Evolutionary conservation across 202 grass and related monocot species (phyloP), one percentile per base, ranked within the genome.

Genomic region (Schoenoplectus triqueter): DNA sequence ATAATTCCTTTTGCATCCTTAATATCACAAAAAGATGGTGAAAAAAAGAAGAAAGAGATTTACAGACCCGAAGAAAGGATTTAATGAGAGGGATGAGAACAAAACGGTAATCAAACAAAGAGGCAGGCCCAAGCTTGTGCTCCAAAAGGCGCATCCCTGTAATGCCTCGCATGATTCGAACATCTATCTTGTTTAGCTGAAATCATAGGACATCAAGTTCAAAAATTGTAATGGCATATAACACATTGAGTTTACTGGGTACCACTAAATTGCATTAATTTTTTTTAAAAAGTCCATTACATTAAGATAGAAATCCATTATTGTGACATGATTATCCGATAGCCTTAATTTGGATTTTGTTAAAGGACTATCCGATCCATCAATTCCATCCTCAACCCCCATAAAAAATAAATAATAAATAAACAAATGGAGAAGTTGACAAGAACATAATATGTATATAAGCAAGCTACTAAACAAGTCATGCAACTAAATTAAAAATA

Each of bases 141-240:
- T 99, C 90, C 86, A 92, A 89, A 67, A 90, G 88, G 50, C 82
- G 87, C 84, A 90, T 85, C 61, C 84, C 74, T 85, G 90, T 83
- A 61, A 87, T 62, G 82, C 72, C 88, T 85, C 90, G 87, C 93
- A 96, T 87, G 66, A 96, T 99, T 66, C 85, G 92, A 82, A 93
- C 87, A 64, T 99, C 96, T 85, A 86, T 17, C 92, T 94, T 99
- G 87, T 86, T 84, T 88, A 99, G 71, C 96, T 96, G 87, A 60
- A 83, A 62, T 17, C 83, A 72, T 82, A 56, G 86, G 7, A 66
- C 86, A 84, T 17, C 1, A 69, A 57, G 80, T 64, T 78, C 22
- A 40, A 42, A 77, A 78, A 60, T 78, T 0, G 52, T 57, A n/a
- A 50, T 50, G 15, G 51, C 52, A 78, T 40, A 57, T 1, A 78